phyloP scores from a whole-genome alignment of 2,329 filamentous ascomycete genomes.

The Cryphonectria parasitica region DNA sequence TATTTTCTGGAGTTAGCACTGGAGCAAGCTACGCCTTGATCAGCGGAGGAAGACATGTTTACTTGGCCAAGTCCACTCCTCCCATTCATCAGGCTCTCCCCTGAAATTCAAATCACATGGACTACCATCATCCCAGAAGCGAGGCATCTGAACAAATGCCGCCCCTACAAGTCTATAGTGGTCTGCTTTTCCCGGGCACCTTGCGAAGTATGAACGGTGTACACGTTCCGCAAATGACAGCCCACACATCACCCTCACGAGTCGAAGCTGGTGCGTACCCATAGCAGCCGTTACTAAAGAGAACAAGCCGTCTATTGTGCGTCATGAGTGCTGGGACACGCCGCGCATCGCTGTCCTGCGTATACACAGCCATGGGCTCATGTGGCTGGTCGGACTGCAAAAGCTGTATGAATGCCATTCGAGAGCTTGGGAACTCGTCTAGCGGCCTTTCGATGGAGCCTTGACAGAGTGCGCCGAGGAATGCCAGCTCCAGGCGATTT shows the following conservation, averaged over 20 bases:
- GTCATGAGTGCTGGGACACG: not conserved
- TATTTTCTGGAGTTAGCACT: not conserved
- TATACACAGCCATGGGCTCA: not conserved
- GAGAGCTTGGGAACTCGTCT: not conserved
- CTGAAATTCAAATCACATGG: accelerated
- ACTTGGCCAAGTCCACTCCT: not conserved
- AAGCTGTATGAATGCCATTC: not conserved
- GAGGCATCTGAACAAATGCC: not conserved
- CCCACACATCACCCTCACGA: slow-evolving; percentile 17
- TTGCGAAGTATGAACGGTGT: slow-evolving; percentile 19
- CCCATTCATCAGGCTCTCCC: not conserved
- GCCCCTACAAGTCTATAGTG: slow-evolving; percentile 43
- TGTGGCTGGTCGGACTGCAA: slow-evolving; percentile 4
- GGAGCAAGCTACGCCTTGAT: not conserved
- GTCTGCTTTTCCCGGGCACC: slow-evolving; percentile 33
- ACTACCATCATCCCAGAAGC: not conserved
- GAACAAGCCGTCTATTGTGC: not conserved
- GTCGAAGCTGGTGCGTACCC: slow-evolving; percentile 31
- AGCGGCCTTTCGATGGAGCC: accelerated
- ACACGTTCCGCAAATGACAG: slow-evolving; percentile 15
- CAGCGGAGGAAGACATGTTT: not conserved
- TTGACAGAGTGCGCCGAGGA: not conserved
- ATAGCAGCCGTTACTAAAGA: slow-evolving; percentile 25
- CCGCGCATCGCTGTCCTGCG: not conserved
- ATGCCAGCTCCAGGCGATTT: not conserved